phyloP scores from a whole-genome alignment of 768 basidiomycete species.

The Porphyrellus cyaneotinctus region DNA sequence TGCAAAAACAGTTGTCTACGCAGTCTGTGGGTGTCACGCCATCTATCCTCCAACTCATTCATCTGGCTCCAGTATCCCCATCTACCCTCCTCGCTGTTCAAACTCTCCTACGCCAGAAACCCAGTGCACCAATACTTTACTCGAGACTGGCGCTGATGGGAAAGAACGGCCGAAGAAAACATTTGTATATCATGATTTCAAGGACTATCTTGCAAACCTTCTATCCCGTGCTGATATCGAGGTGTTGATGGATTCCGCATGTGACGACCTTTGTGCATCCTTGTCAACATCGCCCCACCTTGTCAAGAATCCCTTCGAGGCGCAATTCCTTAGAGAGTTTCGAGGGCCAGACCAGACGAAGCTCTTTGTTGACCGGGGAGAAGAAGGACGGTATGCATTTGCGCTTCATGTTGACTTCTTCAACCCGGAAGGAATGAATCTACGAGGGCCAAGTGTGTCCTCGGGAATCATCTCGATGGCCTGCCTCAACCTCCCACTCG shows the following conservation, averaged over 20 bases:
- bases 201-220: not conserved
- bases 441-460: not conserved
- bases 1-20: not conserved
- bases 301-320: not conserved
- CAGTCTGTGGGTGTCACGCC: not conserved
- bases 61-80: not conserved
- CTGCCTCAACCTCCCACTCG: not conserved
- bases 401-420: not conserved
- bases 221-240: not conserved
- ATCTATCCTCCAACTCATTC: not conserved
- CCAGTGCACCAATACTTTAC: not conserved
- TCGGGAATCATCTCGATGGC: not conserved
- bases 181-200: not conserved
- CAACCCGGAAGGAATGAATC: not conserved
- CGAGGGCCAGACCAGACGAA: not conserved
- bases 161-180: not conserved
- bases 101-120: not conserved
- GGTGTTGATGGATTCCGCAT: not conserved
- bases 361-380: not conserved
- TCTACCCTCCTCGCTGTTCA: not conserved
- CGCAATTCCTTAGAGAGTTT: not conserved
- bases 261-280: not conserved
- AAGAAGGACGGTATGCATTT: not conserved
- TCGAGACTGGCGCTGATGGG: not conserved
- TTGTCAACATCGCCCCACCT: not conserved